Base-by-base conservation (phyloP, 495 filamentous ascomycete genomes). In the Tuber melanosporum region DNA sequence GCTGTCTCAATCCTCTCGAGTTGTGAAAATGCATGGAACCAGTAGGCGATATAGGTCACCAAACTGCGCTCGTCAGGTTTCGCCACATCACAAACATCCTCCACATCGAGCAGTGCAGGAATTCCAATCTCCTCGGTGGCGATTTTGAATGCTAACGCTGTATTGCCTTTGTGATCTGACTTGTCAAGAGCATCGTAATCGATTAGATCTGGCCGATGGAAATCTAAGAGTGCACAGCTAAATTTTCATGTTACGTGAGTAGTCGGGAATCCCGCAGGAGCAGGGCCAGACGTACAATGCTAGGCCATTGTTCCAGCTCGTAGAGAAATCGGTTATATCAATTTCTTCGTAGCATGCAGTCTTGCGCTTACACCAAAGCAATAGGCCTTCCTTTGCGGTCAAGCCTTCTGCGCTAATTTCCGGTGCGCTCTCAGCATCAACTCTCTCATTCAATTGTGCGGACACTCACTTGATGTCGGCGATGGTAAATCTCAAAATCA, bases 31-130 rank as follows among this genome's bases (percentile, higher is more conserved):
- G 95, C 96, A 82, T 99, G 95, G 88, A 98, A 99, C 95, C 96
- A 99, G 85, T 98, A 98, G 76, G 95, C 95, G 79, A 99, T 98
- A 83, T 99, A 99, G 9, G 95, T 99, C 95, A 99, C 98, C 83
- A 99, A 88, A 80, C 92, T 95, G 76, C 94, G 92, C 84, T 99
- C 95, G 81, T 99, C 95, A 19, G 95, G 95, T 84, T 93, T 95
- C 17, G 93, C 90, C 20, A 99, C 95, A 84, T 98, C 95, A 84
- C 94, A 97, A 43, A 98, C 96, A 86, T 99, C 95, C 84, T 99
- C 95, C 4, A 98, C 95, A 84, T 99, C 95, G 45, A 99, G 89
- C 78, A 99, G 86, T 80, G 94, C 93, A 19, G 95, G 95, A 73
- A 99, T 99, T 57, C 96, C 95, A 80, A 99, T 98, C 86, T 98